Conservation (phyloP, 108 stramenopile species). For the Nitzschia sp. region DNA sequence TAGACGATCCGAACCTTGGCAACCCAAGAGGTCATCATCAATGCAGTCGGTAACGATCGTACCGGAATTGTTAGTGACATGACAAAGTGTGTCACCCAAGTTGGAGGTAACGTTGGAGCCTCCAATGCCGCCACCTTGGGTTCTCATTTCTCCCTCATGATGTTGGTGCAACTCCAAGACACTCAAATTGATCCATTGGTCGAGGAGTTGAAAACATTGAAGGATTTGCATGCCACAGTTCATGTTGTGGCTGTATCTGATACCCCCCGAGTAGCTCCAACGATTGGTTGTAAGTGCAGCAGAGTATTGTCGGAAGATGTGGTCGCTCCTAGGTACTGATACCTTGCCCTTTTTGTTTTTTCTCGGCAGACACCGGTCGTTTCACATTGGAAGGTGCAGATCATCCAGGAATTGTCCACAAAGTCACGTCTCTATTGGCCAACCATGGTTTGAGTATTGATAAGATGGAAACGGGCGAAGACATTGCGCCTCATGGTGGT, state of each 20-base stretch:
- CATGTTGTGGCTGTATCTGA: slow-evolving; percentile 25
- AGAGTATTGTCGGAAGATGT: slow-evolving; percentile 30
- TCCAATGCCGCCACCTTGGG: slow-evolving; percentile 63
- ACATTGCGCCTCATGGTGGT: slow-evolving; percentile 50
- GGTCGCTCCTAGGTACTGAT: not conserved
- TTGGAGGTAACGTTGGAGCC: slow-evolving; percentile 73
- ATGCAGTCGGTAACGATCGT: slow-evolving; percentile 68
- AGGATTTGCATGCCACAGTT: slow-evolving; percentile 53
- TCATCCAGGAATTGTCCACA: slow-evolving; percentile 74
- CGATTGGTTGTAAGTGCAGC: slow-evolving; percentile 26
- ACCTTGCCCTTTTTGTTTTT: not conserved
- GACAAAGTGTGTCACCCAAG: slow-evolving; percentile 57
- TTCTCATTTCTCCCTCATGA: slow-evolving; percentile 69
- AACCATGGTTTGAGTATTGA: slow-evolving; percentile 57
- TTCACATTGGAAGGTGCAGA: slow-evolving; percentile 57
- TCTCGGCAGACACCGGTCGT: slow-evolving; percentile 16
- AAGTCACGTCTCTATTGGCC: slow-evolving; percentile 61
- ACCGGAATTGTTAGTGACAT: slow-evolving; percentile 73
- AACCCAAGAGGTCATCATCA: slow-evolving; percentile 39
- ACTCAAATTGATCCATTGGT: slow-evolving; percentile 33
- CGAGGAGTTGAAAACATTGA: slow-evolving; percentile 34
- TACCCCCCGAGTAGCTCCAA: not conserved
- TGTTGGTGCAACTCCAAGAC: slow-evolving; percentile 60
- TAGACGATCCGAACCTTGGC: too few relatives aligned
- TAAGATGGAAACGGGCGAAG: slow-evolving; percentile 65